Conservation (phyloP, 257 asterid species). For the Solanum neorickii region DNA sequence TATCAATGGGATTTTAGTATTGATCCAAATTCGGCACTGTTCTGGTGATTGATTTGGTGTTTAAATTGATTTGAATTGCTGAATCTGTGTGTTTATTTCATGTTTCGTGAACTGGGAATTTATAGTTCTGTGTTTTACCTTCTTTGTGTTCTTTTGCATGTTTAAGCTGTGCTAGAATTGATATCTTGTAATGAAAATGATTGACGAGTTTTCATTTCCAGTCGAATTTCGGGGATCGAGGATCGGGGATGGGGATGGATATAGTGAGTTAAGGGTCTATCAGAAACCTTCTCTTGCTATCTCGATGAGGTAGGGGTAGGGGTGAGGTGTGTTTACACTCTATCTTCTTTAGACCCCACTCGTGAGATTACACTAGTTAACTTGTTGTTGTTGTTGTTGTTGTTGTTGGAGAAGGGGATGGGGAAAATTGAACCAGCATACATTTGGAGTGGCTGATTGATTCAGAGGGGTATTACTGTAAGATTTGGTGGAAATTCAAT, state of each 20-base stretch:
- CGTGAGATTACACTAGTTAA: neutral
- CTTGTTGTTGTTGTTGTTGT: neutral
- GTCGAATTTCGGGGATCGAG: neutral
- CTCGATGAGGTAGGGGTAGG: neutral
- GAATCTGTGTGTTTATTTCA: neutral
- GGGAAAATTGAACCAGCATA: neutral
- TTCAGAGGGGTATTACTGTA: neutral
- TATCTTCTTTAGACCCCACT: neutral
- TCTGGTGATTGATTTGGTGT: neutral
- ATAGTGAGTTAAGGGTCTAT: neutral
- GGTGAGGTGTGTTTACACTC: neutral
- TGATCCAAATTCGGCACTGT: neutral
- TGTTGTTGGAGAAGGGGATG: neutral
- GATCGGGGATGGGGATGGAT: neutral
- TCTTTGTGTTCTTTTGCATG: neutral
- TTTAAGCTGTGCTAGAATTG: neutral
- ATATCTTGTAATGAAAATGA: neutral
- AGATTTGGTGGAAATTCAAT: neutral
- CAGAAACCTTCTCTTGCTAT: neutral
- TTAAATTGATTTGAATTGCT: neutral
- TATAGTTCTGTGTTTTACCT: neutral
- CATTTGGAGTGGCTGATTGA: neutral
- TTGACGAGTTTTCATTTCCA: neutral
- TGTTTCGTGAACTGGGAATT: neutral
- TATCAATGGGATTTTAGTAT: neutral